phyloP scores from a whole-genome alignment of 371 early-diverging fungal species.

The Thermomucor indicae-seudaticae region DNA sequence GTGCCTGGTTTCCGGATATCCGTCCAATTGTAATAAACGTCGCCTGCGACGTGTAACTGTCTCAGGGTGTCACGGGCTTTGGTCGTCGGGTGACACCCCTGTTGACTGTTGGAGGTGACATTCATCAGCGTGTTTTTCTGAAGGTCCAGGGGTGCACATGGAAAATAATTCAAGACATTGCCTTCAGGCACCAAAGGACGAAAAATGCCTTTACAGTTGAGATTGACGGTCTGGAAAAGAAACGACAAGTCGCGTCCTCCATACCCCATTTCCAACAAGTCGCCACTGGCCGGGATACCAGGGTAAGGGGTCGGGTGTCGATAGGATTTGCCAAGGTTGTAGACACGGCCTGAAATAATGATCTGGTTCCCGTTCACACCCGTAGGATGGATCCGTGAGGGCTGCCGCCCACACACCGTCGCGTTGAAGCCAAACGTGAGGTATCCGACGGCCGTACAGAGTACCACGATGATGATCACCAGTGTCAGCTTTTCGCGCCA shows the following conservation, averaged over 20 bases:
- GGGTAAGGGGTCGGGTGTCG: conserved; percentile 34
- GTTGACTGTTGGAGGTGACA: conserved; percentile 50
- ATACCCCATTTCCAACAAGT: conserved; percentile 58
- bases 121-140: conserved; percentile 35
- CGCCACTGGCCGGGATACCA: conserved; percentile 43
- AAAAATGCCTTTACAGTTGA: conserved; percentile 64
- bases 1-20: conserved; percentile 55
- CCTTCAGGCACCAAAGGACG: conserved; percentile 44
- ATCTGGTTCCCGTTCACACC: conserved; percentile 42
- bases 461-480: conserved; percentile 64
- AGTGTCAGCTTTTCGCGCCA: conserved; percentile 91
- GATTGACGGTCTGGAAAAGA: conserved; percentile 74
- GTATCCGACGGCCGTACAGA: conserved; percentile 64
- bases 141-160: conserved; percentile 62
- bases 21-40: conserved; percentile 73
- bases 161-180: conserved; percentile 67
- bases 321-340: conserved; percentile 41
- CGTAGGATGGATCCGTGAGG: conserved; percentile 48
- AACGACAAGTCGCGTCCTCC: conserved; percentile 75
- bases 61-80: conserved; percentile 43
- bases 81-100: conserved; percentile 65
- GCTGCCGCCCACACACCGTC: conserved; percentile 54
- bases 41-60: conserved; percentile 49
- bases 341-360: conserved; percentile 53
- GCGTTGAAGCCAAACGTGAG: conserved; percentile 64